phyloP scores from a whole-genome alignment of 2,329 filamentous ascomycete genomes.

The Fusarium odoratissimum region DNA sequence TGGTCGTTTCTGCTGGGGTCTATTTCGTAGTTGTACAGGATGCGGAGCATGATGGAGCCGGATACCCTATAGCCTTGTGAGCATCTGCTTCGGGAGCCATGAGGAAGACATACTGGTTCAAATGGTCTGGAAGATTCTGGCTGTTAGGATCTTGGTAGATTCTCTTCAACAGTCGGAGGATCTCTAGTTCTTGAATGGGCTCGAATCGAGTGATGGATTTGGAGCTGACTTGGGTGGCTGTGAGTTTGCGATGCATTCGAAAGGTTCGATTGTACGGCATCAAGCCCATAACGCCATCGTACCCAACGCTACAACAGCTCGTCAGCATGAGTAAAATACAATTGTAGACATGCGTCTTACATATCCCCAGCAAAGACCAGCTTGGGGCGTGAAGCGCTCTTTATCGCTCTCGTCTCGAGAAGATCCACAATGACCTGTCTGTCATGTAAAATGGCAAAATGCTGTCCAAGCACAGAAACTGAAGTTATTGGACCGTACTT shows the following conservation, averaged over 20 bases:
- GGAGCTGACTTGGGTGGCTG: slow-evolving; percentile 16
- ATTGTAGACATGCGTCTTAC: not conserved
- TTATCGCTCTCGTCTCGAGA: not conserved
- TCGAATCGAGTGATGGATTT: slow-evolving; percentile 17
- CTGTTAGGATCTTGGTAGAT: not conserved
- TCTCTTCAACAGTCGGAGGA: not conserved
- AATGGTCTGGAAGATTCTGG: not conserved
- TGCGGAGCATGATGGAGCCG: slow-evolving; percentile 19
- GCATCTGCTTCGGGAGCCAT: rapidly evolving
- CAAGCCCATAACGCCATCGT: slow-evolving; percentile 18
- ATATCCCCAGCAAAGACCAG: slow-evolving; percentile 12
- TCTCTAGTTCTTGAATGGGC: slow-evolving; percentile 1
- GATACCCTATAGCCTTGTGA: not conserved
- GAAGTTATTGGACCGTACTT: slow-evolving; percentile 52
- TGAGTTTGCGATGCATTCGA: slow-evolving; percentile 16
- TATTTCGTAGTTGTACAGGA: slow-evolving; percentile 17
- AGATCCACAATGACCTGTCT: slow-evolving; percentile 46
- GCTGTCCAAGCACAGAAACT: slow-evolving; percentile 52
- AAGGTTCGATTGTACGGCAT: slow-evolving; percentile 18
- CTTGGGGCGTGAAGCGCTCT: slow-evolving; percentile 9
- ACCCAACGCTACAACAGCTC: not conserved
- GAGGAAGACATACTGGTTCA: not conserved
- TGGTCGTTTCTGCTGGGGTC: not conserved
- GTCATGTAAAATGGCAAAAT: slow-evolving; percentile 55
- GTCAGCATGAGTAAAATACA: not conserved